Base-by-base conservation (phyloP, 129 eudicot genomes). In the Artemisia tridentata region DNA sequence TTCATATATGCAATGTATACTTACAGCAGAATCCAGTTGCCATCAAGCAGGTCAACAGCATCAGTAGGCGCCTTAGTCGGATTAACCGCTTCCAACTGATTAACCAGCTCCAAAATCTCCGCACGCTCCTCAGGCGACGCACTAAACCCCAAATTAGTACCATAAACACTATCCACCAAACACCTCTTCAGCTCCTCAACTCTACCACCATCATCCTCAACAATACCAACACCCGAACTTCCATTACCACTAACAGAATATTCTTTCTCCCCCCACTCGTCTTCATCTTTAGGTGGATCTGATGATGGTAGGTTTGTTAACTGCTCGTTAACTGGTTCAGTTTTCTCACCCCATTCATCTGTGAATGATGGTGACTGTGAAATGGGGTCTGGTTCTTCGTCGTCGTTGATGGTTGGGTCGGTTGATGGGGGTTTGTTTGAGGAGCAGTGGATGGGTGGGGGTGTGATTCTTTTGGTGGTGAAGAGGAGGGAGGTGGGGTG, bases 281-380 rank as follows among this genome's bases (percentile, higher is more conserved):
- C 98, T 49, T 81, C 96, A 43, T 81, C 79, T 57, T 43, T 67
- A 0, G 98, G 91, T 25, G 98, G 96, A 77, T 87, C 96, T 17
- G 92, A 69, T 10, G 75, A 81, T 3, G 96, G 43, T 27, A 87
- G 54, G 25, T 62, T 82, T 50, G 96, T 62, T 34, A 67, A 13
- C 15, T 84, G 88, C 38, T 87, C 97, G 23, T 78, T 82, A 59
- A 87, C 96, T 23, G 85, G 91, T 52, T 80, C 95, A 13, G 98
- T 2, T 48, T 86, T 92, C 72, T 92, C 95, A 11, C 98, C 98
- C 98, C 98, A 92, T 63, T 93, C 98, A 53, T 93, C 97, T 11
- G 75, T 73, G 48, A 71, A 19, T 3, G 66, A 19, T 2, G 69
- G 62, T 7, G 75, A 67, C 21, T 68, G 70, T 0, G 77, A 21